Evolutionary conservation across 129 eudicot genomes (phyloP), one percentile per base, ranked within the genome.

Genomic region (Centrapalus pauciflorus): DNA sequence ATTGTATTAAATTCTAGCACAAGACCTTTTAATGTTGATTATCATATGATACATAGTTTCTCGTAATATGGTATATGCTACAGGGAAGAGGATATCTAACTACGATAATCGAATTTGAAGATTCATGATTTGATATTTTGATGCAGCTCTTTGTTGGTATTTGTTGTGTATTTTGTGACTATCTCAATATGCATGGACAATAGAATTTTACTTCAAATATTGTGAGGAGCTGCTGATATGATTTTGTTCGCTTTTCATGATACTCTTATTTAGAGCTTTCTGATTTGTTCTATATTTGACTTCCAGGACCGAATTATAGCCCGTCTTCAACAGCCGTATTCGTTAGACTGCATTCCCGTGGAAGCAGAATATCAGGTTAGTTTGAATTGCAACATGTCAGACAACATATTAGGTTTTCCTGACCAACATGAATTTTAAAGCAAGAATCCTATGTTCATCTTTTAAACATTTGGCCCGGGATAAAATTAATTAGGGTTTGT

Each of bases 301-400:
- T 77, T 81, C 27, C 80, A 93, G 98, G 98, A 89, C 64, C 92
- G 98, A 25, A 93, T 93, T 37, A 84, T 93, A 55, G 95, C 98
- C 72, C 98, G 98, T 30, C 96, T 93, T 62, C 98, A 93, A 72
- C 96, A 93, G 54, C 98, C 98, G 45, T 93, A 93, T 84, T 84
- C 98, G 1, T 77, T 93, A 79, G 98, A 88, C 71, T 93, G 96
- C 83, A 93, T 93, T 67, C 92, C 98, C 0, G 98, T 93, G 41
- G 98, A 93, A 82, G 96, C 95, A 48, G 98, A 93, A 74, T 93
- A 72, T 70, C 98, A 93, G 96, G 98, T 87, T 10, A 14, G 72
- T 37, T 41, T 25, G 26, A 64, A 24, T 50, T 67, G 49, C 59
- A 66, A 20, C 46, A 12, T 20, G 1, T n/a, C n/a, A n/a, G n/a